A percentile compares a stretch with the other conserved stretches of the same genome.
Conservation (phyloP, 305 asterid species). For the Fraxinus velutina region DNA sequence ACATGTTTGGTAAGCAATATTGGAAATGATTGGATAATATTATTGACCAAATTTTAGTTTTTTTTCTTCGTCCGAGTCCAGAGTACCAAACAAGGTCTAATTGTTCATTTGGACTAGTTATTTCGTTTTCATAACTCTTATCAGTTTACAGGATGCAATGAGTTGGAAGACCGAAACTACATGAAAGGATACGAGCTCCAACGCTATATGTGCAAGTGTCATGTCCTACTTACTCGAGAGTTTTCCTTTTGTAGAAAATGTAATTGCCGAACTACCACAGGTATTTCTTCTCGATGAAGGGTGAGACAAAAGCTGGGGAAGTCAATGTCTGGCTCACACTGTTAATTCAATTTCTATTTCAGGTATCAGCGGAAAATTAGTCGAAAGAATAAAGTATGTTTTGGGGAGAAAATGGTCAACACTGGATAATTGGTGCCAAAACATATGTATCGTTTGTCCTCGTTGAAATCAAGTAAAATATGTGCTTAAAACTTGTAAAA, state of each 20-base stretch:
- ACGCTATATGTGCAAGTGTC: conserved; percentile 28
- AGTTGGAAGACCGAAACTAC: conserved; percentile 17
- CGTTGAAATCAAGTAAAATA: background rate
- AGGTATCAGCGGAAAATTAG: background rate
- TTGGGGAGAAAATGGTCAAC: background rate
- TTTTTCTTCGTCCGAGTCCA: background rate
- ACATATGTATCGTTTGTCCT: background rate
- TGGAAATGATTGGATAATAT: background rate
- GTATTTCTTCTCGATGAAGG: conserved; percentile 19
- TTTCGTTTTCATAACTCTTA: background rate
- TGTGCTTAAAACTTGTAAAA: background rate
- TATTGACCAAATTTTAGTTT: background rate
- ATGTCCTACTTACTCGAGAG: conserved; percentile 33
- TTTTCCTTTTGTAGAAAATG: conserved; percentile 35
- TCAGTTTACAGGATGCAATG: conserved; percentile 20
- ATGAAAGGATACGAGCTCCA: background rate
- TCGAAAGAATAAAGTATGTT: background rate
- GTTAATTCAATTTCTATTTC: background rate
- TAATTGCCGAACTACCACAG: conserved; percentile 36
- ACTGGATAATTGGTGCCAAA: background rate
- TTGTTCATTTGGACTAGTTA: background rate
- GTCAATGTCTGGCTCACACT: background rate
- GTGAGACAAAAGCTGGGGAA: background rate
- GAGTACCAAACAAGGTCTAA: background rate
- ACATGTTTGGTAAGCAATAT: background rate